These are phyloP conservation scores for Aspergillus ochraceus DNA, from an alignment of 2,329 filamentous ascomycete genomes.

Conservation along the genomic window DNA sequence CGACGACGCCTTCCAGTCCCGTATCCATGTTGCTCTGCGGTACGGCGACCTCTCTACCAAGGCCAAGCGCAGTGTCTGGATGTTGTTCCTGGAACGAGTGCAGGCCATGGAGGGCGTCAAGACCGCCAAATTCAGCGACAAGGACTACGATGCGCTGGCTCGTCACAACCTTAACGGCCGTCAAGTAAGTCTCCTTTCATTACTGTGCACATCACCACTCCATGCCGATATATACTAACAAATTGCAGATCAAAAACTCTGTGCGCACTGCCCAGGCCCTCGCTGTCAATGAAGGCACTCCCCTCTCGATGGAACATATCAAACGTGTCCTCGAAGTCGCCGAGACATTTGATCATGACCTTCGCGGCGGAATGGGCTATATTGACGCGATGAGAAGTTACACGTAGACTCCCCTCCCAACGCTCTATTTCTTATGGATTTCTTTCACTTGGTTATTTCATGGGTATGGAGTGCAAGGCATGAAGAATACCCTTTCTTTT, in stretches of 20 bases:
- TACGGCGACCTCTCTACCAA: slow-evolving; percentile 73
- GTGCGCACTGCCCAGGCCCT: slow-evolving; percentile 80
- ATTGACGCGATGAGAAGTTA: slow-evolving; percentile 84
- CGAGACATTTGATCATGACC: slow-evolving; percentile 77
- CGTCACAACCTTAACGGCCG: slow-evolving; percentile 69
- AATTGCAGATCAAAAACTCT: slow-evolving; percentile 76
- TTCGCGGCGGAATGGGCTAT: slow-evolving; percentile 78
- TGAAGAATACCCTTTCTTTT: not conserved
- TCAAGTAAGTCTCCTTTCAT: slow-evolving; percentile 49
- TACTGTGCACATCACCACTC: not conserved
- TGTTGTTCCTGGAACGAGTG: slow-evolving; percentile 77
- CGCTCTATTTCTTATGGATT: not conserved
- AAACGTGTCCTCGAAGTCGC: slow-evolving; percentile 80
- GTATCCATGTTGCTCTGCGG: slow-evolving; percentile 80
- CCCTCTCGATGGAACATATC: slow-evolving; percentile 76
- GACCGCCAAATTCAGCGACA: slow-evolving; percentile 49
- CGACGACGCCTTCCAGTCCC: slow-evolving; percentile 84
- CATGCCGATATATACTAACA: slow-evolving; percentile 1
- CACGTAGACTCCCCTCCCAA: slow-evolving; percentile 28
- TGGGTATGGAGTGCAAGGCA: not conserved
- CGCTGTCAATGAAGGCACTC: slow-evolving; percentile 70
- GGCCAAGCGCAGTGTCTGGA: slow-evolving; percentile 78
- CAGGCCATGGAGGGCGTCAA: slow-evolving; percentile 62
- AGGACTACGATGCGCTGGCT: slow-evolving; percentile 66
- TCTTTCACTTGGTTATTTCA: not conserved